Evolutionary conservation across 768 basidiomycete species (phyloP), one percentile per base, ranked within the genome.

Genomic region (Suillus weaverae): DNA sequence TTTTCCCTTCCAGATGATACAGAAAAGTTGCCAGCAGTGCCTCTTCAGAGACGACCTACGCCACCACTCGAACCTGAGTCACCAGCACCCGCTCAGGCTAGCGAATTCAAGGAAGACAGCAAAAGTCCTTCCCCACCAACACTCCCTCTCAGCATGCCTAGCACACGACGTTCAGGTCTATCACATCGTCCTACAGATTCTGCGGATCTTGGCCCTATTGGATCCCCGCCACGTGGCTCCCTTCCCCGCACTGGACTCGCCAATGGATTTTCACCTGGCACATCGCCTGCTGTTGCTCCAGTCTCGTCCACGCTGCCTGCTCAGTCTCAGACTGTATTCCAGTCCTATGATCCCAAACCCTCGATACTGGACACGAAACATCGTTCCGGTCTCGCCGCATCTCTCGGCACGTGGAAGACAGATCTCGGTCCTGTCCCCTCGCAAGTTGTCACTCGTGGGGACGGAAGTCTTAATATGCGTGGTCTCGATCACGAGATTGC

Each of bases 291-390:
- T 8, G 78, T 72, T 62, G 64, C 59, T 65, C 36, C 36, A 16
- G 73, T 78, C 61, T 76, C 81, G 2, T 66, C 74, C 71, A 73
- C 63, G 63, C 66, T 61, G 56, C 77, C 65, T 71, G 78, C 66
- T 72, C 85, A 72, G 70, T 87, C 35, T 81, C 85, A 16, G 79
- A 72, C 72, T 10, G 62, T 73, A 11, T 75, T 86, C 0, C 92
- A 90, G 3, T 91, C 93, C 0, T 93, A 93, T 72, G 91, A 91
- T 30, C 88, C 89, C 0, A 91, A 91, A 0, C 89, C 89, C 0
- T 77, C 84, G 0, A 44, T 77, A 39, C 72, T 76, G 9, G 79
- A 81, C 66, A 75, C 77, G 61, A 77, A 78, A 66, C 76, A 78
- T 54, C 77, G 80, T 2, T 77, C 79, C 2, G 89, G 88, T 3